Evolutionary conservation across 495 filamentous ascomycete species (phyloP).

Genomic region (Recurvomyces mirabilis): DNA sequence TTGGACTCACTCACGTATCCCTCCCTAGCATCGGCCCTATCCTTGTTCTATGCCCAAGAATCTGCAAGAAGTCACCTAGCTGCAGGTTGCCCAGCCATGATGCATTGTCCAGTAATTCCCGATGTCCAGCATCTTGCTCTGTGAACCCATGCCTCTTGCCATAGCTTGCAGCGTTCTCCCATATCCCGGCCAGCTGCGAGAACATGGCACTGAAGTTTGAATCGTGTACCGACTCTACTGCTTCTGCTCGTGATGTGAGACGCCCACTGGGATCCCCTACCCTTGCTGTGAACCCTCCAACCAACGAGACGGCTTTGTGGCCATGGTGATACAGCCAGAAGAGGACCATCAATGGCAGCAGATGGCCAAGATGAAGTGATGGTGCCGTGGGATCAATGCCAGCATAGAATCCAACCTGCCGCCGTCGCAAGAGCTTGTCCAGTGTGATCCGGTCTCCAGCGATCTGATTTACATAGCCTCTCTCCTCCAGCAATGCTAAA

Average conservation of each 20-base stretch:
- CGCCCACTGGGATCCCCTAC: conserved; percentile 83
- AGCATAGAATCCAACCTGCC: conserved; percentile 68
- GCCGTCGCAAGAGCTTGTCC: conserved; percentile 54
- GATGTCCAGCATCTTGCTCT: conserved; percentile 1
- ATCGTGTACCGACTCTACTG: conserved; percentile 44
- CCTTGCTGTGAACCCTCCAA: conserved; percentile 76
- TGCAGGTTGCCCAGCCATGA: conserved; percentile 53
- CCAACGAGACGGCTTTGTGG: conserved; percentile 56
- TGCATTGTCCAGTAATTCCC: conserved; percentile 35
- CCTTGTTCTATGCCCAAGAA: conserved; percentile 59
- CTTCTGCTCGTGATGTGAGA: conserved; percentile 49
- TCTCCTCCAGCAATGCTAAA: conserved; percentile 60
- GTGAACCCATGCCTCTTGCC: conserved; percentile 49
- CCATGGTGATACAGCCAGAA: conserved; percentile 90
- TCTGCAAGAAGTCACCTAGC: conserved; percentile 58
- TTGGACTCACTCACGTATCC: conserved; percentile 61
- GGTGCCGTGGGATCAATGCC: conserved; percentile 88
- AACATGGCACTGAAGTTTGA: conserved; percentile 67
- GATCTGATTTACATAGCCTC: conserved; percentile 68
- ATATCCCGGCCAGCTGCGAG: conserved; percentile 68
- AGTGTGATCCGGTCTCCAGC: conserved; percentile 54
- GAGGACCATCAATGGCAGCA: conserved; percentile 85
- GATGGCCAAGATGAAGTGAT: conserved; percentile 84
- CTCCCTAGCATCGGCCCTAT: conserved; percentile 77
- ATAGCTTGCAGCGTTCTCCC: conserved; percentile 54